Percentiles rank a stretch among this genome's conserved stretches.
phyloP scores from a whole-genome alignment of 1,284 basidiomycete species.

The Tetrapyrgos nigripes region DNA sequence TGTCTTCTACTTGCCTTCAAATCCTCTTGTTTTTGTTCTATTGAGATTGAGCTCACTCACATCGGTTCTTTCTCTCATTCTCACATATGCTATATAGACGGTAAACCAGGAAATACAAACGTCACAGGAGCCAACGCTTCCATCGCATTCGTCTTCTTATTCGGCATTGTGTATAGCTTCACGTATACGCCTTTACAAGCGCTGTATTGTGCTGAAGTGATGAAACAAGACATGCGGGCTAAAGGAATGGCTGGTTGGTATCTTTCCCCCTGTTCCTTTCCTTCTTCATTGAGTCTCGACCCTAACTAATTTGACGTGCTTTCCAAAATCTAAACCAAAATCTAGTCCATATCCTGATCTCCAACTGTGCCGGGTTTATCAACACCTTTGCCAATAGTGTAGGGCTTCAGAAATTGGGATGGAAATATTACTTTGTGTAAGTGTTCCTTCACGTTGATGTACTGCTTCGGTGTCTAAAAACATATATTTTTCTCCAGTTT shows the following conservation, averaged over 20 bases:
- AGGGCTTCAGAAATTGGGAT: constrained; percentile 27
- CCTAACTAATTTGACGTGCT: not conserved
- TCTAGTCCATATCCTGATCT: constrained; percentile 32
- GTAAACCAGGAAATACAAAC: constrained; percentile 28
- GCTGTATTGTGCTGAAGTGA: constrained; percentile 35
- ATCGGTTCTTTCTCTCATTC: not conserved
- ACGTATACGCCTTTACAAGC: constrained; percentile 35
- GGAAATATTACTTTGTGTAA: constrained; percentile 36
- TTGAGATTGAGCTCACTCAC: not conserved
- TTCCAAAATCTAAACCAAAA: not conserved
- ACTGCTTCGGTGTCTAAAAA: not conserved
- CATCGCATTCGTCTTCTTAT: constrained; percentile 33
- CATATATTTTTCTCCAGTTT: constrained; percentile 19
- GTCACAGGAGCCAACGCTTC: constrained; percentile 31
- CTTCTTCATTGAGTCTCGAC: not conserved
- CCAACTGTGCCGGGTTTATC: constrained; percentile 34
- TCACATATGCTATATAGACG: constrained; percentile 18
- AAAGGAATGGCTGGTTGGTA: constrained; percentile 33
- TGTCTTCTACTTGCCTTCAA: not conserved
- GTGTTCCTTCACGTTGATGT: not conserved
- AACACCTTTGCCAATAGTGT: constrained; percentile 36
- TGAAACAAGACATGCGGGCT: constrained; percentile 35
- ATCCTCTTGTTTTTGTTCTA: not conserved
- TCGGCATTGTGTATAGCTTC: constrained; percentile 33
- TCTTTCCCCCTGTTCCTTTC: too few relatives aligned